Conservation (phyloP, 768 basidiomycete genomes). For the Mrakia gelida region DNA sequence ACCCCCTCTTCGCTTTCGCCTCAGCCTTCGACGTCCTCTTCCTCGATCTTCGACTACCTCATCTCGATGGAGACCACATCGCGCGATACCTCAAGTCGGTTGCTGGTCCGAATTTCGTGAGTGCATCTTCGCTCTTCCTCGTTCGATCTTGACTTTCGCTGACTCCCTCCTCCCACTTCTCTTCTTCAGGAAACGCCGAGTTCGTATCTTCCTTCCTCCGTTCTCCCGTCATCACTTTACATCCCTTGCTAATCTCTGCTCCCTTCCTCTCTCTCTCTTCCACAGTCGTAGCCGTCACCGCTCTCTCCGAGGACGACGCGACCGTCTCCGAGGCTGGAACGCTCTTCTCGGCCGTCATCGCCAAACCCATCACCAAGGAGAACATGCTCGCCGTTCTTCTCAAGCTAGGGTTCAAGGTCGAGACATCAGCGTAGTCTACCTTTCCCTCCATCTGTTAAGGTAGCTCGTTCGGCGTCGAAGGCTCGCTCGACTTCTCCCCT, state of each 20-base stretch:
- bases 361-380: slow-evolving; percentile 84
- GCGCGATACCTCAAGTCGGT: slow-evolving; percentile 96
- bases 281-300: slow-evolving; percentile 45
- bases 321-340: slow-evolving; percentile 38
- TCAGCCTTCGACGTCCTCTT: slow-evolving; percentile 92
- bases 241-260: too few species aligned
- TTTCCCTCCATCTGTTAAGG: too few species aligned
- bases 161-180: not conserved
- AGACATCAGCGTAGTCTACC: not conserved
- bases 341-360: slow-evolving; percentile 52
- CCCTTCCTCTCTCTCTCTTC: not conserved
- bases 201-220: not conserved
- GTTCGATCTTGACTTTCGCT: not conserved
- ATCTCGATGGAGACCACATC: slow-evolving; percentile 92
- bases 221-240: too few species aligned
- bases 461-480: not conserved
- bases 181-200: not conserved
- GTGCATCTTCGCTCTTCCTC: slow-evolving; percentile 52
- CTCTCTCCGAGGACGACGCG: slow-evolving; percentile 30
- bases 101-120: slow-evolving; percentile 86
- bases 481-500: not conserved
- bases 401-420: slow-evolving; percentile 32
- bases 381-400: slow-evolving; percentile 60
- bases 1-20: not conserved
- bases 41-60: slow-evolving; percentile 94